Evolutionary conservation across 306 rosid species (phyloP).

Genomic region (Amphicarpaea edgeworthii): DNA sequence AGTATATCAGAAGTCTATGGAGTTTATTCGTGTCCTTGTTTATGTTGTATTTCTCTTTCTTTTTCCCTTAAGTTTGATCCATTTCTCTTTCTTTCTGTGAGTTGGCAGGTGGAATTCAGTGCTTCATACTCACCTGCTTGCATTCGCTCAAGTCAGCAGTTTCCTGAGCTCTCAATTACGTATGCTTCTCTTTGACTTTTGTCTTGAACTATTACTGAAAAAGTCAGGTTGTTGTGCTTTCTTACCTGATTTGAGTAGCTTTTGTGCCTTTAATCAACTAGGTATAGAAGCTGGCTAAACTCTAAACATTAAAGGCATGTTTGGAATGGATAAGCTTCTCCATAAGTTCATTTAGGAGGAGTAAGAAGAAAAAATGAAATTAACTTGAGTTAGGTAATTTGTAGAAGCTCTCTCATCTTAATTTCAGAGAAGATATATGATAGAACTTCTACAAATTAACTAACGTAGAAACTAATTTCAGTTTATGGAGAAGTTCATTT

Average conservation of each 20-base stretch:
- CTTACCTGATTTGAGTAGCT: slow-evolving; percentile 37
- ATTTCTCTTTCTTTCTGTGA: slow-evolving; percentile 11
- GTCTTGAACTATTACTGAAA: background rate
- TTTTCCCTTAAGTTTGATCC: background rate
- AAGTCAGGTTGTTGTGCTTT: background rate
- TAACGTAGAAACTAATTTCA: no score
- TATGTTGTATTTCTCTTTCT: background rate
- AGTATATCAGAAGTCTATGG: background rate
- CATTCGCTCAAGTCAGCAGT: slow-evolving; percentile 73
- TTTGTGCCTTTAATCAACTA: slow-evolving; percentile 31
- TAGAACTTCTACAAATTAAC: no score
- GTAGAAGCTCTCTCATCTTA: no score
- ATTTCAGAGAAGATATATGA: no score
- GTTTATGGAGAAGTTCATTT: no score
- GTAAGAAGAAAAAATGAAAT: no score
- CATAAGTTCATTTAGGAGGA: no score
- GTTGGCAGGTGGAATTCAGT: slow-evolving; percentile 77
- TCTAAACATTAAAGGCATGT: no score
- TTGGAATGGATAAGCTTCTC: no score
- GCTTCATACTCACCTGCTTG: slow-evolving; percentile 75
- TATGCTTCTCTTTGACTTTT: slow-evolving; percentile 53
- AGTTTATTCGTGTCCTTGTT: background rate
- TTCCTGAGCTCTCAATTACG: slow-evolving; percentile 91
- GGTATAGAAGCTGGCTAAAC: slow-evolving; percentile 6
- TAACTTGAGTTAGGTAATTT: no score